Percentiles rank a stretch among this genome's conserved stretches.
Conservation (phyloP, 164 flowering plant genomes). For the Tetracentron sinense region DNA sequence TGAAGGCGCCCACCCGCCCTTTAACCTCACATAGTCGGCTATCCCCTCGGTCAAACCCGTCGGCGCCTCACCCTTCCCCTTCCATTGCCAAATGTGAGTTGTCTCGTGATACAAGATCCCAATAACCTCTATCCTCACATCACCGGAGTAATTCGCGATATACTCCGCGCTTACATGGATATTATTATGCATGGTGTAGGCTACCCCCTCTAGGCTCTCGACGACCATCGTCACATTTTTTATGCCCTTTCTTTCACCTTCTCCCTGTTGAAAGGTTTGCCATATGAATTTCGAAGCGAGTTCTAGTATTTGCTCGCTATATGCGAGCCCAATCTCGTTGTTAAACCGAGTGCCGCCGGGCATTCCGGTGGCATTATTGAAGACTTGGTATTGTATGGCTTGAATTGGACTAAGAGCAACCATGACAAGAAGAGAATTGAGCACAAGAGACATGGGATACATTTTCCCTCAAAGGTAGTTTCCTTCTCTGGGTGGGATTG, state of each 20-base stretch:
- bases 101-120: constrained; percentile 62
- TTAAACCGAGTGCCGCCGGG: constrained; percentile 45
- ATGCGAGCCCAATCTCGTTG: constrained; percentile 35
- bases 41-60: constrained; percentile 66
- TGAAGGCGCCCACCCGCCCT: constrained; percentile 43
- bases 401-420: too few relatives aligned
- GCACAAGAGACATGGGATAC: too few relatives aligned
- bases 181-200: constrained; percentile 36
- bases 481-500: too few relatives aligned
- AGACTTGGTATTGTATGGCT: too few relatives aligned
- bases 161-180: constrained; percentile 47
- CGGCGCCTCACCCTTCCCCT: constrained; percentile 44
- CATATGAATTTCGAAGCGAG: constrained; percentile 57
- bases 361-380: too few relatives aligned
- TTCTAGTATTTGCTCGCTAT: constrained; percentile 31
- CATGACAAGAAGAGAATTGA: too few relatives aligned
- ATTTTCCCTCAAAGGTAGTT: too few relatives aligned
- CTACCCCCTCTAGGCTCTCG: constrained; percentile 43
- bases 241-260: constrained; percentile 17
- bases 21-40: constrained; percentile 64
- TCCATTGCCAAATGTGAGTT: constrained; percentile 75
- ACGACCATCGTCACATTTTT: constrained; percentile 39
- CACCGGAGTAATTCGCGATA: constrained; percentile 36
- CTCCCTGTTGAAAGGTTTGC: constrained; percentile 47
- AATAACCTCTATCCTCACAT: constrained; percentile 43